phyloP scores from a whole-genome alignment of 306 rosid genomes.

The Ormosia emarginata region DNA sequence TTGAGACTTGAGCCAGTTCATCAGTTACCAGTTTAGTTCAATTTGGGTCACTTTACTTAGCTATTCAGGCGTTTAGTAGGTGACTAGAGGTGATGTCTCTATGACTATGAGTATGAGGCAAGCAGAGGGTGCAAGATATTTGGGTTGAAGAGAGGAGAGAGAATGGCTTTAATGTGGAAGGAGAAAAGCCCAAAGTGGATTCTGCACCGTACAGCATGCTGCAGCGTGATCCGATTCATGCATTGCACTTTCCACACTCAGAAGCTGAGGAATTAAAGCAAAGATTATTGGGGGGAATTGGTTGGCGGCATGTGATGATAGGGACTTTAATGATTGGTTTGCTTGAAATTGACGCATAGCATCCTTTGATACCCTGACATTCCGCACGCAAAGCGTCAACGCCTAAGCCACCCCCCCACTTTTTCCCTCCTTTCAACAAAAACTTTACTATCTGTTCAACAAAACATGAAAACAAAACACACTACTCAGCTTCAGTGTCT shows the following conservation, averaged over 20 bases:
- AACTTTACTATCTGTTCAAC: not conserved
- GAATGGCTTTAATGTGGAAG: not conserved
- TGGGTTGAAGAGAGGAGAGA: not conserved
- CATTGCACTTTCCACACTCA: constrained; percentile 8
- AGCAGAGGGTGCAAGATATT: not conserved
- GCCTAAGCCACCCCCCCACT: not conserved
- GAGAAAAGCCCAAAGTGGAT: constrained; percentile 17
- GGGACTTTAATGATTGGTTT: constrained; percentile 40
- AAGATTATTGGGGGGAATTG: not conserved
- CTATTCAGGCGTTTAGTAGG: not conserved
- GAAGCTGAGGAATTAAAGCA: constrained; percentile 16
- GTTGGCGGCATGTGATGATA: constrained; percentile 38
- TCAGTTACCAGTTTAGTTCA: not conserved
- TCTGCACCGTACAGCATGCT: constrained; percentile 21
- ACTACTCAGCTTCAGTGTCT: not conserved
- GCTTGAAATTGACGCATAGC: constrained; percentile 27
- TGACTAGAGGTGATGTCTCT: not conserved
- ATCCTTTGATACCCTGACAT: constrained; percentile 8
- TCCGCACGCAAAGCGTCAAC: constrained; percentile 41
- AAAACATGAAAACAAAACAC: not conserved
- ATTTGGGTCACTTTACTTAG: not conserved
- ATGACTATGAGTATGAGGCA: not conserved
- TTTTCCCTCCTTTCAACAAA: constrained; percentile 10
- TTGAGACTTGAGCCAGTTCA: not conserved
- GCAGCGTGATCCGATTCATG: constrained; percentile 30